A percentile compares a stretch with the other conserved stretches of the same genome.
Evolutionary conservation across 177 flowering plant genomes (phyloP).

Genomic region (Vitis hybrid): DNA sequence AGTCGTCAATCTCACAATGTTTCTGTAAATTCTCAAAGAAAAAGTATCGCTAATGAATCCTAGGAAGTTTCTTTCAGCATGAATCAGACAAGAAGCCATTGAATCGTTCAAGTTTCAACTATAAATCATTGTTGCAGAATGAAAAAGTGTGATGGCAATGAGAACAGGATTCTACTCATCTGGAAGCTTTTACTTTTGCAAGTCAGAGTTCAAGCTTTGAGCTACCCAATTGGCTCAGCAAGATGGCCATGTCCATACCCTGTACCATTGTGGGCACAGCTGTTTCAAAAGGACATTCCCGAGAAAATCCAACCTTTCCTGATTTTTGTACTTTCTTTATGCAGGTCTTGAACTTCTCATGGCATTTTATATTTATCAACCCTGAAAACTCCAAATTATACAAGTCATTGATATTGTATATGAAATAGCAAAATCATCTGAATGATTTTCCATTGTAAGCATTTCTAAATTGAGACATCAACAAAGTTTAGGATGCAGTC

Average conservation of each 20-base stretch:
- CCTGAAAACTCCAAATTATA: conserved; percentile 40
- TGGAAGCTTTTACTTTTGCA: not conserved
- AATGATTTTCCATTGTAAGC: not conserved
- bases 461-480: not conserved
- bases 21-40: too few relatives aligned
- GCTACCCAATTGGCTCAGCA: conserved; percentile 67
- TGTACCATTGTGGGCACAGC: conserved; percentile 85
- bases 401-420: not conserved
- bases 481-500: not conserved
- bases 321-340: conserved; percentile 73
- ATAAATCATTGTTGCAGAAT: too few relatives aligned
- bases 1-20: too few relatives aligned
- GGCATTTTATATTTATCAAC: conserved; percentile 68
- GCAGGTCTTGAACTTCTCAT: conserved; percentile 89
- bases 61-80: too few relatives aligned
- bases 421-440: not conserved
- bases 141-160: not conserved
- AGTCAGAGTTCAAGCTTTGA: conserved; percentile 59
- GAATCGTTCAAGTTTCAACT: too few relatives aligned
- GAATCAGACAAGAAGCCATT: too few relatives aligned
- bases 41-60: too few relatives aligned
- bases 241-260: conserved; percentile 93
- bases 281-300: conserved; percentile 62
- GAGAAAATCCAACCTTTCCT: conserved; percentile 85
- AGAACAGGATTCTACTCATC: not conserved